phyloP scores from a whole-genome alignment of 2,329 filamentous ascomycete genomes.

The Neonectria neomacrospora region DNA sequence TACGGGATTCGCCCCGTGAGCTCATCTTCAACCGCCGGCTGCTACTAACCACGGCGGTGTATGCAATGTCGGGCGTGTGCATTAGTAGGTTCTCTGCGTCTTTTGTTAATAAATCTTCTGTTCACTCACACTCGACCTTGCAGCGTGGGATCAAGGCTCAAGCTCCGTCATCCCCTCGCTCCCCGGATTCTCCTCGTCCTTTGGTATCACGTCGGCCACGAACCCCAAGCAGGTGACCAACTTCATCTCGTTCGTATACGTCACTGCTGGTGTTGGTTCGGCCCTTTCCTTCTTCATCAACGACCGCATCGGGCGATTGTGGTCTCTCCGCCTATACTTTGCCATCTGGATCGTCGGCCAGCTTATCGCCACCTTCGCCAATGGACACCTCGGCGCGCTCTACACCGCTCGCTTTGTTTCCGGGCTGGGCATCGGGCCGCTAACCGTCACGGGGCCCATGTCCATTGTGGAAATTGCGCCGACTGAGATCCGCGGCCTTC shows the following conservation, averaged over 20 bases:
- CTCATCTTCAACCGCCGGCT: constrained; percentile 27
- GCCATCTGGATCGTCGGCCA: constrained; percentile 49
- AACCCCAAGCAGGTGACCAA: constrained; percentile 30
- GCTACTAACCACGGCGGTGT: constrained; percentile 23
- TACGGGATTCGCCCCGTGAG: constrained; percentile 29
- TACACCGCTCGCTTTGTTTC: constrained; percentile 52
- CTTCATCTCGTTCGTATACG: constrained; percentile 33
- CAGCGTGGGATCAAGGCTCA: constrained; percentile 35
- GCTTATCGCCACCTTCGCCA: constrained; percentile 46
- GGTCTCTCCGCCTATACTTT: constrained; percentile 53
- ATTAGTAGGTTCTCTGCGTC: constrained; percentile 19
- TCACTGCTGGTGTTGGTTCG: constrained; percentile 26
- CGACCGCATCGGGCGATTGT: constrained; percentile 52
- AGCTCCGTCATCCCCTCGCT: constrained; percentile 34
- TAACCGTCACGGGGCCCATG: constrained; percentile 52
- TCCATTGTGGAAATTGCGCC: constrained; percentile 55
- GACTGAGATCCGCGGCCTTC: constrained; percentile 51
- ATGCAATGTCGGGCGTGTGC: constrained; percentile 32
- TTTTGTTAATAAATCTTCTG: neutral
- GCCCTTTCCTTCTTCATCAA: constrained; percentile 13
- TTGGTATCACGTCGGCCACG: constrained; percentile 27
- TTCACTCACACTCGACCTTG: neutral
- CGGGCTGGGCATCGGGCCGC: constrained; percentile 52
- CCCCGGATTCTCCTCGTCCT: constrained; percentile 28
- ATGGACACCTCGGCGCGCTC: constrained; percentile 44